phyloP scores from a whole-genome alignment of 495 filamentous ascomycete species.

The Penicillium pulvis region DNA sequence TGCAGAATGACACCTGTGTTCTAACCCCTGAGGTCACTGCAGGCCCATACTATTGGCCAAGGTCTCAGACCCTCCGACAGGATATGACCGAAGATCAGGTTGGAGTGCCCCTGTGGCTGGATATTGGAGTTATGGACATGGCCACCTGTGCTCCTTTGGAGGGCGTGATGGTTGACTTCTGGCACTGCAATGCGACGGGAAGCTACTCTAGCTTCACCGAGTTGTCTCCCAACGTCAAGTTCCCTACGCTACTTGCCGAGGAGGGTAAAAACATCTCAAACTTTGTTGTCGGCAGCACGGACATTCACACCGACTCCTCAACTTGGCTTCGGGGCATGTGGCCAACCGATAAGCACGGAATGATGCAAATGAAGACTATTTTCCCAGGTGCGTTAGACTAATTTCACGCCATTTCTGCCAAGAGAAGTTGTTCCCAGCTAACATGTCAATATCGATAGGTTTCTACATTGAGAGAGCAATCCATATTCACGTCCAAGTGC shows the following conservation, averaged over 20 bases:
- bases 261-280: constrained; percentile 6
- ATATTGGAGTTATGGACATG: constrained; percentile 55
- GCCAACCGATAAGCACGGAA: constrained; percentile 44
- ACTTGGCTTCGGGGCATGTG: constrained; percentile 50
- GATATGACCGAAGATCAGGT: constrained; percentile 54
- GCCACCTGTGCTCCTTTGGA: constrained; percentile 50
- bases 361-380: constrained; percentile 48
- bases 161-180: constrained; percentile 48
- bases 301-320: constrained; percentile 29
- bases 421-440: not conserved
- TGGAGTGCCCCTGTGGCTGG: constrained; percentile 51
- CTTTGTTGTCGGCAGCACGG: constrained; percentile 12
- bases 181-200: constrained; percentile 30
- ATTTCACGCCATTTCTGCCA: not conserved
- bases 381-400: constrained; percentile 46
- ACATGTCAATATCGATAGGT: constrained; percentile 7
- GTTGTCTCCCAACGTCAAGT: constrained; percentile 25
- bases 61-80: constrained; percentile 34
- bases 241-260: constrained; percentile 12
- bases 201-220: constrained; percentile 51
- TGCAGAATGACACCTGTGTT: constrained; percentile 48
- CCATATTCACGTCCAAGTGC: constrained; percentile 28
- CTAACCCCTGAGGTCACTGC: constrained; percentile 51
- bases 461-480: constrained; percentile 35
- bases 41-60: constrained; percentile 48